Base-by-base conservation (phyloP, 2,329 filamentous ascomycete genomes). In the Bretziella fagacearum region DNA sequence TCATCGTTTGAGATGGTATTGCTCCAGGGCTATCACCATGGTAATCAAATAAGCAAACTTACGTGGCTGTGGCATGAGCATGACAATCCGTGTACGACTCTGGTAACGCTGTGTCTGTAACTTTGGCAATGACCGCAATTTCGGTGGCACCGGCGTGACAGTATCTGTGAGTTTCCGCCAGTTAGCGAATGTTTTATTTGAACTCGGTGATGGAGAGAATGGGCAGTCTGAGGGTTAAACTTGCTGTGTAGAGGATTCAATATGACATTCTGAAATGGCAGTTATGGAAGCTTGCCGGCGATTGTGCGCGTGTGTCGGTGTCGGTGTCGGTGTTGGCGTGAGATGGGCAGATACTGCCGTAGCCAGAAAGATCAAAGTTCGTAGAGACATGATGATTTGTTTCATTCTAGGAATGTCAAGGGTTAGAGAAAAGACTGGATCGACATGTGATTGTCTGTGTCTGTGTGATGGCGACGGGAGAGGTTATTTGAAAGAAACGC, bases 41-140 rank as follows among this genome's bases (percentile, higher is more conserved):
- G 30, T n/a, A 2, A 30, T 58, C 67, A 1, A 17, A 10, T 3
- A 36, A 20, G 69, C 54, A 23, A 15, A 49, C 46, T 4, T 63
- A 81, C 74, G 66, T 67, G 40, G 76, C 66, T 2, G 59, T 55
- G 13, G 64, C 77, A 59, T 84, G 78, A 1, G 61, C 55, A 57
- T 84, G 79, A 56, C 81, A 84, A 46, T 62, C 73, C 0, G 77
- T 81, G 55, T 76, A 82, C 44, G 71, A 62, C 0, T 75, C 63
- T 1, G 79, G 75, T 13, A 74, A 59, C 37, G 67, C 66, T 1
- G 70, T 75, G 13, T 66, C 67, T 3, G 72, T 79, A 3, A 65
- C 63, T 7, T 68, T 66, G 2, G 65, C 61, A 37, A 64, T 60
- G 18, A 69, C 60, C 26, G 60, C 54, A 46, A 65, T 69, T 55